Evolutionary conservation across 2,329 filamentous ascomycete species (phyloP).

Genomic region (Sporothrix inflata): DNA sequence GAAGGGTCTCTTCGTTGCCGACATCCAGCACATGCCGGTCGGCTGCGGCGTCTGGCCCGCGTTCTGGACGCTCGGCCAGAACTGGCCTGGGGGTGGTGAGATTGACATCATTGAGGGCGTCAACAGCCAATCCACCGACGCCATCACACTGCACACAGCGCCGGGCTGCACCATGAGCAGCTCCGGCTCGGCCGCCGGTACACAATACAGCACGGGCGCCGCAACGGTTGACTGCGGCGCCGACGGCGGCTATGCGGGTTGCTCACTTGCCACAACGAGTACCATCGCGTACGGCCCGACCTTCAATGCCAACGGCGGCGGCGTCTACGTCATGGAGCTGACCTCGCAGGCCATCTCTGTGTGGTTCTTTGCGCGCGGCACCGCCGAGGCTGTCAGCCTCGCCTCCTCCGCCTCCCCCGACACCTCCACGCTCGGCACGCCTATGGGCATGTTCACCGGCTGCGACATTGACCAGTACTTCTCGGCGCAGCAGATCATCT

Average conservation of each 20-base stretch:
- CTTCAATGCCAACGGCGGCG: constrained; percentile 72
- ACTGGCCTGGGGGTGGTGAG: constrained; percentile 73
- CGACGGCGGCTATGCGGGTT: constrained; percentile 57
- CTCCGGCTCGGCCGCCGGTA: constrained; percentile 51
- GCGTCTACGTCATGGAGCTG: constrained; percentile 78
- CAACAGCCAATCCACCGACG: constrained; percentile 62
- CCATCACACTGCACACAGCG: constrained; percentile 70
- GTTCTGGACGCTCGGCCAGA: constrained; percentile 68
- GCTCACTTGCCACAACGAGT: constrained; percentile 56
- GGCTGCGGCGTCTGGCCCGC: constrained; percentile 79
- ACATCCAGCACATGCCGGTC: constrained; percentile 76
- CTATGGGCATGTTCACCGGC: constrained; percentile 67
- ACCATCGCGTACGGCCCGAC: constrained; percentile 64
- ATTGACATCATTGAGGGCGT: constrained; percentile 83
- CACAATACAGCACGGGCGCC: constrained; percentile 49
- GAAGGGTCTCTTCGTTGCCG: constrained; percentile 71
- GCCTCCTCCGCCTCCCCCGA: constrained; percentile 61
- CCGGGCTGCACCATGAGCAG: constrained; percentile 61
- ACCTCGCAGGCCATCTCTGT: constrained; percentile 70
- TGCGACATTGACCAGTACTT: constrained; percentile 77
- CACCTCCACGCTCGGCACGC: constrained; percentile 69
- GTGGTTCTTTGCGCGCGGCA: constrained; percentile 76
- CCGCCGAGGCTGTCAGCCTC: constrained; percentile 36
- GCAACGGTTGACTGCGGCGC: constrained; percentile 35
- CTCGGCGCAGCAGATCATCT: constrained; percentile 71